These are phyloP conservation scores for Coemansia sp. DNA, from an alignment of 371 early-diverging fungal genomes.

Conservation along the genomic window DNA sequence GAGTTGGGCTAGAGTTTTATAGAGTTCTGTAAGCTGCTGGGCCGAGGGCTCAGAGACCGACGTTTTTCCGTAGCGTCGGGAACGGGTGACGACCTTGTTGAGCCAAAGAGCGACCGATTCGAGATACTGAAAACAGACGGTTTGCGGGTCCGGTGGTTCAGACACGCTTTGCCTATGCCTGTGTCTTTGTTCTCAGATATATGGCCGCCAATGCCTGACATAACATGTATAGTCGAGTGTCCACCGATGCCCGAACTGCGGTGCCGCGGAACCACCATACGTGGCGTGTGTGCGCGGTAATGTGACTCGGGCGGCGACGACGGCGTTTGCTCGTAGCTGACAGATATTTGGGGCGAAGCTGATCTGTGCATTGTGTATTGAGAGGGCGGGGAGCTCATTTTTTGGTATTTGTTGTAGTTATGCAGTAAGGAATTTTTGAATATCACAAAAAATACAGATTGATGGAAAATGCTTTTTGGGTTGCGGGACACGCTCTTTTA, in stretches of 20 bases:
- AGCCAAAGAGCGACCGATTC: background rate
- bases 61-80: no score
- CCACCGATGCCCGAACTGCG: slow-evolving; percentile 34
- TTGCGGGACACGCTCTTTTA: no score
- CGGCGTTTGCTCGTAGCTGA: background rate
- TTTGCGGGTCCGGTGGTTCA: no score
- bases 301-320: background rate
- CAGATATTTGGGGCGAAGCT: background rate
- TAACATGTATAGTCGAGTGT: background rate
- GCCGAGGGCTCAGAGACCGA: no score
- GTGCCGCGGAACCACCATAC: slow-evolving; percentile 11
- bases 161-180: slow-evolving; percentile 33
- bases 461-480: no score
- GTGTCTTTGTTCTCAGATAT: slow-evolving; percentile 9
- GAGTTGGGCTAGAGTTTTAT: no score
- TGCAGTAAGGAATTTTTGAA: no score
- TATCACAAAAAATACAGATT: no score
- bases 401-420: no score
- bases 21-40: no score
- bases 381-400: background rate
- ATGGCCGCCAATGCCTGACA: slow-evolving; percentile 31
- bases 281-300: background rate
- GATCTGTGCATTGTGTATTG: background rate
- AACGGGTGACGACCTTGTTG: no score
- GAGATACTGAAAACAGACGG: background rate